phyloP scores from a whole-genome alignment of 192 early-diverging fungal genomes.

The Backusella luteola region DNA sequence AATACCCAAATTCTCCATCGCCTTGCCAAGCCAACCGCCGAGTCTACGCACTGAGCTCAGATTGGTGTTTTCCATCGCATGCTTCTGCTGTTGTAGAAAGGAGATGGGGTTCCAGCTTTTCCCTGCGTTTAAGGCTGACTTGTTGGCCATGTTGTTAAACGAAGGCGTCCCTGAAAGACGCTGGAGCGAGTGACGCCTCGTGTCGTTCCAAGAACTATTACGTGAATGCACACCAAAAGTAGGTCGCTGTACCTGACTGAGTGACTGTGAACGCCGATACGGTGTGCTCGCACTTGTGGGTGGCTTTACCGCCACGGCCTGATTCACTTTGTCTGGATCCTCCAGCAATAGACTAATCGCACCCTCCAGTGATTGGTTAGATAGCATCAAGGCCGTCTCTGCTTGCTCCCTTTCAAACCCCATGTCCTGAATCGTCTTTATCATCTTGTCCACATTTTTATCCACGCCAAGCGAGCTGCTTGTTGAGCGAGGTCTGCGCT shows the following conservation, averaged over 20 bases:
- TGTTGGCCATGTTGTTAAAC: not conserved
- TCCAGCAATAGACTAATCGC: constrained; percentile 61
- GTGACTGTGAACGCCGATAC: constrained; percentile 16
- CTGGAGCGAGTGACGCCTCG: constrained; percentile 10
- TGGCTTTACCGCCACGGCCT: not conserved
- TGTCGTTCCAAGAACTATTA: constrained; percentile 8
- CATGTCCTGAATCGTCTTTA: constrained; percentile 63
- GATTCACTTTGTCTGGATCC: constrained; percentile 45
- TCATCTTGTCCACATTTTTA: constrained; percentile 12
- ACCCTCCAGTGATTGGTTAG: constrained; percentile 54
- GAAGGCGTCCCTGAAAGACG: not conserved
- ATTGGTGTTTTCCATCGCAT: constrained; percentile 44
- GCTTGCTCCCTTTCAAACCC: constrained; percentile 64
- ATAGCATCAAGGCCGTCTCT: constrained; percentile 54
- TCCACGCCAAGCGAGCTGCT: not conserved
- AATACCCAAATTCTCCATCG: constrained; percentile 60
- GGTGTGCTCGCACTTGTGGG: not conserved
- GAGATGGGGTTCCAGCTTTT: constrained; percentile 49
- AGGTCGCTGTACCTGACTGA: constrained; percentile 7
- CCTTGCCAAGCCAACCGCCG: constrained; percentile 60
- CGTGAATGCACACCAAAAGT: constrained; percentile 13
- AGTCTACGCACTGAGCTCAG: constrained; percentile 48
- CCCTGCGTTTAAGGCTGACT: not conserved
- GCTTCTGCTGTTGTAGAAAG: constrained; percentile 54
- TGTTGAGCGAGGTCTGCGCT: not conserved